Evolutionary conservation across 2,329 filamentous ascomycete species (phyloP), one percentile per base, ranked within the genome.

Genomic region (Colletotrichum lindemuthianum): DNA sequence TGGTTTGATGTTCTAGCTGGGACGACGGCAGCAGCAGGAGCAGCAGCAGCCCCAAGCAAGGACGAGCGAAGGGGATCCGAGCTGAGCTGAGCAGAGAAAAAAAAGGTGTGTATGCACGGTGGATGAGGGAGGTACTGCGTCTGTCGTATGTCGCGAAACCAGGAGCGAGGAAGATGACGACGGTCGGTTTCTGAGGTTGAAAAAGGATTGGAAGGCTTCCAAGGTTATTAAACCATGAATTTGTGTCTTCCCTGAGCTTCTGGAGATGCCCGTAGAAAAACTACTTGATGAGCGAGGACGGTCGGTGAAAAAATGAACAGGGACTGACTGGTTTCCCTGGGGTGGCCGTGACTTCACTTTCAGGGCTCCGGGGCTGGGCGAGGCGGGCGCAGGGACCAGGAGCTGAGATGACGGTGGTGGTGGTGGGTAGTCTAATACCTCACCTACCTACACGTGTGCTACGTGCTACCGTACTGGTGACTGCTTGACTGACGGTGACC

Each of bases 141-240:
- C 24, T 24, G 24, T 24, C 4, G 24, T 24, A 24, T 24, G 24
- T 4, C 24, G 24, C 24, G 24, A 24, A 24, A 24, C 24, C 24
- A 12, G 8, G 48, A 51, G 8, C n/a, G 33, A 51, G 48, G 33
- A 12, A 33, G 24, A 49, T 24, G 47, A 34, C 45, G 41, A 48
- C 43, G n/a, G 51, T 55, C 24, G 50, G 50, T 43, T 16, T 39
- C 34, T 41, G 4, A 24, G n/a, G n/a, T n/a, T 6, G 43, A 12
- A 36, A 41, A 48, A 9, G 37, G 16, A 43, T 41, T 4, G 39
- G 47, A 24, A 2, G 41, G 40, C 4, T 15, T 51, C 63, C 63
- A 56, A 65, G 59, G 47, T 61, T 63, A 63, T 65, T 65, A 52
- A 65, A 50, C 57, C 63, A 63, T 63, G 58, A 33, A 43, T 63